These are phyloP conservation scores for Aspergillus sp. DNA, from an alignment of 2,329 filamentous ascomycete species.

Conservation along the genomic window DNA sequence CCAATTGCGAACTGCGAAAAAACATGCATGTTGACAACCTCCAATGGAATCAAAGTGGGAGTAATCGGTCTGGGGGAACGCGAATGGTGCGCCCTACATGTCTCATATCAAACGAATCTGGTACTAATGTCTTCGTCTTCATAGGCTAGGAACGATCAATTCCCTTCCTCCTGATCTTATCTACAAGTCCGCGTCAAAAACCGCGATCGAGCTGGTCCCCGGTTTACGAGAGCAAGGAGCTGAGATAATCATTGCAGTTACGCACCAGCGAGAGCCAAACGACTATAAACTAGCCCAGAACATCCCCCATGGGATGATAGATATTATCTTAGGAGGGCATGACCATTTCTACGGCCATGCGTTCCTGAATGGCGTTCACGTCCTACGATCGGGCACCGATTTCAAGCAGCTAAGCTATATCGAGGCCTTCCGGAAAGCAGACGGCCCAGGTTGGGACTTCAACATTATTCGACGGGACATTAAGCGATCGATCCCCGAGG, in stretches of 20 bases:
- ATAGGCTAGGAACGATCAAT: conserved; percentile 79
- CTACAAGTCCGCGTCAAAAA: conserved; percentile 75
- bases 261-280: conserved; percentile 85
- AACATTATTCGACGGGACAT: conserved; percentile 75
- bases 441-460: conserved; percentile 68
- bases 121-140: neutral
- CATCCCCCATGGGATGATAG: conserved; percentile 68
- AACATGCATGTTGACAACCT: conserved; percentile 74
- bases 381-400: conserved; percentile 84
- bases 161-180: conserved; percentile 76
- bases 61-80: conserved; percentile 82
- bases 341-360: conserved; percentile 85
- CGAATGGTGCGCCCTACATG: conserved; percentile 60
- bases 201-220: conserved; percentile 73
- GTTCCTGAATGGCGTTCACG: conserved; percentile 74
- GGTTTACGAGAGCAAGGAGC: conserved; percentile 72
- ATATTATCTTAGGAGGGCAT: conserved; percentile 84
- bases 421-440: conserved; percentile 64
- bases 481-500: conserved; percentile 65
- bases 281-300: conserved; percentile 81
- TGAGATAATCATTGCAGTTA: conserved; percentile 78
- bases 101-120: neutral
- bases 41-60: conserved; percentile 82
- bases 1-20: conserved; percentile 74
- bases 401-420: conserved; percentile 92